Conservation (phyloP, 2,329 filamentous ascomycete genomes). For the Clarireedia paspali region DNA sequence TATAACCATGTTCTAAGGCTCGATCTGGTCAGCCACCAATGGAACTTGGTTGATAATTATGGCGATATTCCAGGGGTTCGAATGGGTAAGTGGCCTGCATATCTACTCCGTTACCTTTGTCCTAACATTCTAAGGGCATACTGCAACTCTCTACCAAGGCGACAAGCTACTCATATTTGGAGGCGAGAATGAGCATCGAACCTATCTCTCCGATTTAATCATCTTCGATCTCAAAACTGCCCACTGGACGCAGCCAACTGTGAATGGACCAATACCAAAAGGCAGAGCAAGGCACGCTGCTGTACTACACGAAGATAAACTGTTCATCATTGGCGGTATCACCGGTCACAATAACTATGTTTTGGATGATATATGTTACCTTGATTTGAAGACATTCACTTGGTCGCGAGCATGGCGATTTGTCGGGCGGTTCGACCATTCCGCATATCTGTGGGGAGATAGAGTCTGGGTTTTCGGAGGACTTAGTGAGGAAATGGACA, state of each 20-base stretch:
- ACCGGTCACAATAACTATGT: constrained; percentile 89
- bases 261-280: constrained; percentile 77
- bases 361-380: constrained; percentile 90
- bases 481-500: constrained; percentile 92
- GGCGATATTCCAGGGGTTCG: constrained; percentile 94
- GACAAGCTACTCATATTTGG: constrained; percentile 96
- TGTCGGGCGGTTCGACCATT: constrained; percentile 89
- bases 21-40: constrained; percentile 81
- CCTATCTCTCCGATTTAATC: constrained; percentile 91
- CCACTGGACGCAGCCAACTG: constrained; percentile 88
- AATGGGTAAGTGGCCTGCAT: constrained; percentile 60
- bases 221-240: constrained; percentile 92
- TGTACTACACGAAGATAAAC: constrained; percentile 86
- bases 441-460: constrained; percentile 85
- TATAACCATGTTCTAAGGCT: constrained; percentile 95
- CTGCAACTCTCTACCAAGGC: constrained; percentile 85
- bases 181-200: constrained; percentile 94
- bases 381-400: constrained; percentile 94
- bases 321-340: constrained; percentile 94
- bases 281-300: constrained; percentile 90
- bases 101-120: neutral
- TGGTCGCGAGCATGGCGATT: constrained; percentile 97
- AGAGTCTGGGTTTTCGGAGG: constrained; percentile 96
- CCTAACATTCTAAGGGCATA: constrained; percentile 60
- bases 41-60: constrained; percentile 96